Evolutionary conservation across 768 basidiomycete species (phyloP), one percentile per base, ranked within the genome.

Genomic region (Saitozyma sp.): DNA sequence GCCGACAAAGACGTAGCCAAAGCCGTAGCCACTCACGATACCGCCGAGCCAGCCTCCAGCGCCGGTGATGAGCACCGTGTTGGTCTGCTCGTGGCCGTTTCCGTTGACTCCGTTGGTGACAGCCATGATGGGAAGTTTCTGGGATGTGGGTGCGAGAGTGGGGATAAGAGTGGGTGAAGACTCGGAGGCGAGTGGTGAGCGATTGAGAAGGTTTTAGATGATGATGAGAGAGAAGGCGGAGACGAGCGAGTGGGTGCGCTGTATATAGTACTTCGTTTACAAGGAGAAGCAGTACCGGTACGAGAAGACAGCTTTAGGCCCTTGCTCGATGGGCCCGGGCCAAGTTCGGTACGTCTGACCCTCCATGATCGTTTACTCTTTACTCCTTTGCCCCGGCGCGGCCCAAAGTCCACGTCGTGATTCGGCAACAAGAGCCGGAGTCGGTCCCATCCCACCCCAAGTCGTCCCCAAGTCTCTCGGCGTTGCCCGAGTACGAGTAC

Each of bases 31-130:
- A 68, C 74, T 73, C 58, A 75, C 75, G 43, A 78, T 69, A 57
- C 69, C 69, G 57, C 77, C 77, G 14, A 78, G 64, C 77, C 77
- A 78, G 54, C 77, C 77, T 19, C 61, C 77, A n/a, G 75, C 77
- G 56, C 77, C 75, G 45, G 77, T 78, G 62, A 78, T 77, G 51
- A 78, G 65, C 11, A 77, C 75, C n/a, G 69, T 68, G 61, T 73
- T 75, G 51, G 52, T 62, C 11, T n/a, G 6, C 8, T 41, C 6
- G 20, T 53, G 17, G 43, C 61, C 61, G 54, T 62, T 62, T 11
- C 11, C 45, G 45, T 46, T 46, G 45, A 29, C 29, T 29, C 29
- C 29, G 29, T 29, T 29, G 29, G 29, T 29, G 48, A 39, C 29
- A 50, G 48, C 38, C 38, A 46, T 49, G 46, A 48, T 48, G 14